Percentiles rank a stretch among this genome's conserved stretches.
Conservation (phyloP, 1,284 basidiomycete species). For the Kwoniella shivajii region DNA sequence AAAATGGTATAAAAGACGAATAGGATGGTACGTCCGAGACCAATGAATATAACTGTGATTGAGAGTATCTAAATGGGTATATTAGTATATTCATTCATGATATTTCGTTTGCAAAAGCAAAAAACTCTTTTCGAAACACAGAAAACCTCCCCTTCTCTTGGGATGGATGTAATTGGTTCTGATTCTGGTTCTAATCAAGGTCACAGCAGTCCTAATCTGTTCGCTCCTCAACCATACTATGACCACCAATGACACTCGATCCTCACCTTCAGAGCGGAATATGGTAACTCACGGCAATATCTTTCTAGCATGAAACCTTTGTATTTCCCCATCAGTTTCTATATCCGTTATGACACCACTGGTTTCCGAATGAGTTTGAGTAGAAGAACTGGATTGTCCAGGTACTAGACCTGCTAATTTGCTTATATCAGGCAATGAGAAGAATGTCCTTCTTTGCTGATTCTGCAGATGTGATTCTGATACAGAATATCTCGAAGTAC, state of each 20-base stretch:
- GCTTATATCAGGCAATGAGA: slow-evolving; percentile 52
- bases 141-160: no score
- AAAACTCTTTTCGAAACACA: no score
- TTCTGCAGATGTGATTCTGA: no score
- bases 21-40: slow-evolving; percentile 89
- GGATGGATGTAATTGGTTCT: no score
- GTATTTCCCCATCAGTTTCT: slow-evolving; percentile 38
- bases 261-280: not conserved
- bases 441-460: slow-evolving; percentile 39
- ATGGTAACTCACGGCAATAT: slow-evolving; percentile 71
- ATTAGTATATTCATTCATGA: not conserved
- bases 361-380: not conserved
- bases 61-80: slow-evolving; percentile 61
- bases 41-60: slow-evolving; percentile 76
- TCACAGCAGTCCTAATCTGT: no score
- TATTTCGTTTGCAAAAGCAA: no score
- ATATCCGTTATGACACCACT: slow-evolving; percentile 1
- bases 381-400: not conserved
- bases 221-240: no score
- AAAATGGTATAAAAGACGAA: slow-evolving; percentile 85
- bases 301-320: slow-evolving; percentile 62
- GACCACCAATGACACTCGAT: no score
- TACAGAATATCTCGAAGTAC: no score
- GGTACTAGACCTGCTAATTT: slow-evolving; percentile 41
- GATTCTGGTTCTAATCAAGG: no score